These are phyloP conservation scores for Chalaropsis thielavioides DNA, from an alignment of 2,329 filamentous ascomycete species.

Conservation along the genomic window DNA sequence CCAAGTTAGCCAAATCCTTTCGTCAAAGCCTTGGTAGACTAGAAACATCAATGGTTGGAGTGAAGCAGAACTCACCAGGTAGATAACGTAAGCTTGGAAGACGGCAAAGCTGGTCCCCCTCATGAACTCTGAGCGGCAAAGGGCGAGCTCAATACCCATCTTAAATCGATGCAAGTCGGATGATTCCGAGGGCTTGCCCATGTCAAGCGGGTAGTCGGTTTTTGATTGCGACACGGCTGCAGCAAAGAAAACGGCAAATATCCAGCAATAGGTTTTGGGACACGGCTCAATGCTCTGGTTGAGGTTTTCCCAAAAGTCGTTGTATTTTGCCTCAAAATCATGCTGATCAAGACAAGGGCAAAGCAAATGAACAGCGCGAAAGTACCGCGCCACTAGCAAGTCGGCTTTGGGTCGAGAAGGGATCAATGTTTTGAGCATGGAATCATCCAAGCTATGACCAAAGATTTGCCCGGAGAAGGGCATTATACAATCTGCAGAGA, in stretches of 20 bases:
- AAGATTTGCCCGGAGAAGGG: slow-evolving; percentile 56
- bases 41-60: too few species aligned
- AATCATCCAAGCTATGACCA: slow-evolving; percentile 34
- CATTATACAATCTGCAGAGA: slow-evolving; percentile 50
- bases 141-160: slow-evolving; percentile 49
- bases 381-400: slow-evolving; percentile 51
- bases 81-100: slow-evolving; percentile 63
- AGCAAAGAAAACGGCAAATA: slow-evolving; percentile 56
- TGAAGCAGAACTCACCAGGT: slow-evolving; percentile 47
- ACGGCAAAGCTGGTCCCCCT: slow-evolving; percentile 55
- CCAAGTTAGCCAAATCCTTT: slow-evolving; percentile 13
- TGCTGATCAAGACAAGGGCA: slow-evolving; percentile 53
- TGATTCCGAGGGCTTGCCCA: not conserved
- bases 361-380: slow-evolving; percentile 51
- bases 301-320: slow-evolving; percentile 50
- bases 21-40: too few species aligned
- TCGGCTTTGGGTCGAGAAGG: slow-evolving; percentile 45
- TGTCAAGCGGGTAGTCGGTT: slow-evolving; percentile 35
- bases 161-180: slow-evolving; percentile 47
- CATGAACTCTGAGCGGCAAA: slow-evolving; percentile 56
- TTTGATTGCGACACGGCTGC: slow-evolving; percentile 53
- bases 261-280: slow-evolving; percentile 49
- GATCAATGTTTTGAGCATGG: slow-evolving; percentile 44
- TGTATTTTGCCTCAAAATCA: slow-evolving; percentile 51
- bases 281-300: slow-evolving; percentile 45